Conservation (phyloP, 208 protist genomes). For the Endotrypanum monterogeii region DNA sequence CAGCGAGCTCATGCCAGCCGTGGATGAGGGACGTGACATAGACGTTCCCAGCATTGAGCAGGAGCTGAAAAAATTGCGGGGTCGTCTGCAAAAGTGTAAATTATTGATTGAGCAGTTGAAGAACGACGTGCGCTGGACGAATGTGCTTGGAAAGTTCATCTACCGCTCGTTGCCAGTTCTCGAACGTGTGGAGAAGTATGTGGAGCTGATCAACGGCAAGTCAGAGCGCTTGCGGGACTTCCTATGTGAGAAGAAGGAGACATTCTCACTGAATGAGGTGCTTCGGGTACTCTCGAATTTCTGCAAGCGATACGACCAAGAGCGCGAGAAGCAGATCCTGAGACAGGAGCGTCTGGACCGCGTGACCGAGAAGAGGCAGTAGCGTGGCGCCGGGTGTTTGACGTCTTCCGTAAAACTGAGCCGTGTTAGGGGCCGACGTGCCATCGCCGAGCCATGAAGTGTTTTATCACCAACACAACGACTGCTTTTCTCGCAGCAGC, state of each 20-base stretch:
- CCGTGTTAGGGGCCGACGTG: not conserved
- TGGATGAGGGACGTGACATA: constrained; percentile 54
- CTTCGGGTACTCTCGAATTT: constrained; percentile 59
- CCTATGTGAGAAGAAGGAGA: constrained; percentile 55
- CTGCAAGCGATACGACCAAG: constrained; percentile 61
- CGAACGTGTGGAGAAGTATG: constrained; percentile 52
- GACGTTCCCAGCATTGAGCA: constrained; percentile 55
- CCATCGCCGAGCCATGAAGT: not conserved
- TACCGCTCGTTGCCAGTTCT: constrained; percentile 40
- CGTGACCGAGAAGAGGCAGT: constrained; percentile 9
- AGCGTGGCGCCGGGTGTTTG: no score
- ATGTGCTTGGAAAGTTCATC: constrained; percentile 70
- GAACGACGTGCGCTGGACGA: constrained; percentile 58
- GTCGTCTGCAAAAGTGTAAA: constrained; percentile 48
- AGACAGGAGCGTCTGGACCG: constrained; percentile 11
- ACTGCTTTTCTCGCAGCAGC: not conserved
- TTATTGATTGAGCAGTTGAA: constrained; percentile 48
- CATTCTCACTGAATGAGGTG: constrained; percentile 57
- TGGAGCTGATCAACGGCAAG: constrained; percentile 43
- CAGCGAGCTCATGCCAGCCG: constrained; percentile 55
- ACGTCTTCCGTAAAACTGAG: not conserved
- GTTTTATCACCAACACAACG: not conserved
- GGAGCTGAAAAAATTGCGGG: constrained; percentile 52
- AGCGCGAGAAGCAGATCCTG: constrained; percentile 37
- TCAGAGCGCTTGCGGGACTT: constrained; percentile 53